Evolutionary conservation across 331 rosid genomes (phyloP), one percentile per base, ranked within the genome.

Genomic region (Quercus lobata): DNA sequence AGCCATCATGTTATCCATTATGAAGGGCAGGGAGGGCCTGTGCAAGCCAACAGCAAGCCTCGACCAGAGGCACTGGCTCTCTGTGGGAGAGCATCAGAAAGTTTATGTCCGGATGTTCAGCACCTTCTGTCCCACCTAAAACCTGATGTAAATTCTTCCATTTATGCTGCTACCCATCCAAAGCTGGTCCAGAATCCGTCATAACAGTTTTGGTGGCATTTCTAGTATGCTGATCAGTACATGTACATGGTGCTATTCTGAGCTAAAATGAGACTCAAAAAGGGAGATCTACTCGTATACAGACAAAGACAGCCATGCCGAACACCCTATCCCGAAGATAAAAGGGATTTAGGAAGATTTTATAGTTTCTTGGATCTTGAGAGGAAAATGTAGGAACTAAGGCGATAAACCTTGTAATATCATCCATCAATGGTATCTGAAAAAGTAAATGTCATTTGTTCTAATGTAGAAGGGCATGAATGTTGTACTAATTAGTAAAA

Each of bases 11-110:
- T 89, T 14, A 76, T 96, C 82, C 99, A 96, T 78, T 96, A 91
- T 72, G 97, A 96, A 74, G 99, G 99, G 79, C 99, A 96, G 80
- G 98, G 96, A 79, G 99, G 97, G 77, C 93, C 99, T 10, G 96
- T 96, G 79, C 92, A 88, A 76, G 84, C 91, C 32, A 89, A 63
- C 87, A 96, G 97, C 98, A 96, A 90, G 85, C 97, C 99, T 41
- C 89, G 98, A 76, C 88, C 90, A 0, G 98, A 96, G 54, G 89
- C 93, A 76, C 84, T 96, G 85, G 93, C 85, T 41, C 89, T 96
- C 41, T 72, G 89, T 7, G 99, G 96, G 79, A 89, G 82, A 87
- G 96, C 88, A 1, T 88, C 87, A 1, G 98, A 96, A 82, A 89
- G 83, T 86, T 88, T 96, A 29, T 93, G 96, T 69, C 97, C 96